Evolutionary conservation across 768 basidiomycete species (phyloP).

Genomic region (Lactifluus volemus): DNA sequence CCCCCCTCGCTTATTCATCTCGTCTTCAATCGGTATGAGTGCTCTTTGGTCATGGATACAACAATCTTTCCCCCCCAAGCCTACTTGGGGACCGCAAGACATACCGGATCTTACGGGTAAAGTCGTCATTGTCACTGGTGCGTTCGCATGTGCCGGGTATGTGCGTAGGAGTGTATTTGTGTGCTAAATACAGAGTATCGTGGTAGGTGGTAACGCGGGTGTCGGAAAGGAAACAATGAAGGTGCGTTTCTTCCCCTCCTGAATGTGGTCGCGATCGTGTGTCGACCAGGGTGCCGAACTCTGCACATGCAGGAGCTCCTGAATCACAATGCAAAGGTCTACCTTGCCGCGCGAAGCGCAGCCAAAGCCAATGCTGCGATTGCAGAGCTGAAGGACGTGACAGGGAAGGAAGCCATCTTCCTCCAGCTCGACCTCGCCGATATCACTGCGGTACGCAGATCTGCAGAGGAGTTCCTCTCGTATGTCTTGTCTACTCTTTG

Average conservation of each 20-base stretch:
- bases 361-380: conserved; percentile 44
- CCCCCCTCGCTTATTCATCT: too few species aligned
- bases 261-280: neutral
- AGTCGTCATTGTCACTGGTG: conserved; percentile 20
- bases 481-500: conserved; percentile 22
- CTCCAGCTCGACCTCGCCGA: conserved; percentile 37
- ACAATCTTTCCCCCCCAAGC: conserved; percentile 35
- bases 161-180: neutral
- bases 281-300: neutral
- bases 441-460: conserved; percentile 29
- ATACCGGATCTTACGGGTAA: conserved; percentile 46
- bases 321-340: conserved; percentile 55
- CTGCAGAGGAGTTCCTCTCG: conserved; percentile 34
- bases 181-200: neutral
- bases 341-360: conserved; percentile 43
- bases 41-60: neutral
- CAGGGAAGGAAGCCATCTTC: conserved; percentile 36
- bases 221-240: conserved; percentile 55
- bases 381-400: conserved; percentile 37
- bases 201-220: conserved; percentile 32
- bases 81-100: conserved; percentile 35
- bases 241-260: conserved; percentile 24
- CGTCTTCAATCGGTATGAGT: neutral
- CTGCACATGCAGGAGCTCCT: conserved; percentile 37
- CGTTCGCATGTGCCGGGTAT: neutral